phyloP scores from a whole-genome alignment of 1,284 basidiomycete species.

The Ustilago sp. region DNA sequence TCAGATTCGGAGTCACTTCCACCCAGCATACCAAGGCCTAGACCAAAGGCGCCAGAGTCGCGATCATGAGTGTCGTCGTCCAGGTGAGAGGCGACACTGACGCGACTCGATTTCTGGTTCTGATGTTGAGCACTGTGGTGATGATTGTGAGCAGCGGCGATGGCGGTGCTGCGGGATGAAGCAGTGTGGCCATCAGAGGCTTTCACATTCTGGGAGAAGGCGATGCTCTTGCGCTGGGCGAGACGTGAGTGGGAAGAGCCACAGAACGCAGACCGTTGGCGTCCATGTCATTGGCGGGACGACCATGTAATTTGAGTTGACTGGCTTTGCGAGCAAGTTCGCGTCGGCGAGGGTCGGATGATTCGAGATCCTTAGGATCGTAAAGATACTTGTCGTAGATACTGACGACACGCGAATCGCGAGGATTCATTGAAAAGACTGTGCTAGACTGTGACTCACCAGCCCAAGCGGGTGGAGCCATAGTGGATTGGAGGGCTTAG shows the following conservation, averaged over 20 bases:
- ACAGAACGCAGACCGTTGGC: conserved; percentile 38
- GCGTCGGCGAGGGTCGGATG: conserved; percentile 52
- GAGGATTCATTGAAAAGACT: conserved; percentile 43
- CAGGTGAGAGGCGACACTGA: conserved; percentile 7
- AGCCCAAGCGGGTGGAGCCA: conserved; percentile 29
- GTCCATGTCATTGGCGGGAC: conserved; percentile 39
- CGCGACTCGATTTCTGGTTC: conserved; percentile 12
- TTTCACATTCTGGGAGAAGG: conserved; percentile 50
- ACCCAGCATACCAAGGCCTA: conserved; percentile 55
- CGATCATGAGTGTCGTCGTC: conserved; percentile 20
- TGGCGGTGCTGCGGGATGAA: conserved; percentile 17
- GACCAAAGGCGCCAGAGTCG: conserved; percentile 53
- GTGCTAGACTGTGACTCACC: conserved; percentile 47
- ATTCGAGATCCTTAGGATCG: conserved; percentile 55
- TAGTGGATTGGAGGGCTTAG: not conserved
- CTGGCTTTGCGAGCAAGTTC: conserved; percentile 53
- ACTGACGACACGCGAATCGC: conserved; percentile 58
- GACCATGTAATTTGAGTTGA: conserved; percentile 47
- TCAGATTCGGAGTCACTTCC: conserved; percentile 49
- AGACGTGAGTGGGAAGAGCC: conserved; percentile 6
- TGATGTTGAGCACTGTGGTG: not conserved
- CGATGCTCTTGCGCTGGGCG: conserved; percentile 40
- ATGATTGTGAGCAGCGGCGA: conserved; percentile 7
- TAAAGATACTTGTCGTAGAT: conserved; percentile 64
- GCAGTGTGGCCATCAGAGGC: conserved; percentile 27